phyloP scores from a whole-genome alignment of 2,329 filamentous ascomycete genomes.

The Alternaria consortialis region DNA sequence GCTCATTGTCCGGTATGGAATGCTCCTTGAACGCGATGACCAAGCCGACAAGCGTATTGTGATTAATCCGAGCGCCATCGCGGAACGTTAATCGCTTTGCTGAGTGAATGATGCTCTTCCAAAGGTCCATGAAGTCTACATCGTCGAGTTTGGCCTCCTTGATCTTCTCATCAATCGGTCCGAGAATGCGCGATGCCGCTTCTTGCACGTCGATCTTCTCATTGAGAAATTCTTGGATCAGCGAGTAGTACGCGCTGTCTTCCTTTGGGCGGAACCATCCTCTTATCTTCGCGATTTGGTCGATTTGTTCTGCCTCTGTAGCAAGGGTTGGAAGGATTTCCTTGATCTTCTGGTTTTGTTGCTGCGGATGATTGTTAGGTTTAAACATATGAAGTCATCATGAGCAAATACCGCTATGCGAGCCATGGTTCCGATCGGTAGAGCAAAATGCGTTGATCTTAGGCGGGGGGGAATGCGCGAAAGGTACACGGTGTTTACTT shows the following conservation, averaged over 20 bases:
- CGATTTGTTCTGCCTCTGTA: slow-evolving; percentile 34
- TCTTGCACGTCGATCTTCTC: slow-evolving; percentile 25
- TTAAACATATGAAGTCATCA: background rate
- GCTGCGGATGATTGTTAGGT: slow-evolving; percentile 15
- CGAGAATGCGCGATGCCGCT: slow-evolving; percentile 27
- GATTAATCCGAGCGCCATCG: slow-evolving; percentile 8
- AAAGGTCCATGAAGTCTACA: slow-evolving; percentile 36
- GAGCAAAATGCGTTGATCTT: background rate
- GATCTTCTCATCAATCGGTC: slow-evolving; percentile 40
- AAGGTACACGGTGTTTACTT: slow-evolving; percentile 5
- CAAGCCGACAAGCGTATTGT: slow-evolving; percentile 32
- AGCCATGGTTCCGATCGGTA: slow-evolving; percentile 14
- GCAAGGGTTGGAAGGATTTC: slow-evolving; percentile 27
- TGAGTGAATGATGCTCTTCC: slow-evolving; percentile 45
- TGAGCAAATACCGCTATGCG: slow-evolving; percentile 16
- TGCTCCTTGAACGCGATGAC: slow-evolving; percentile 38
- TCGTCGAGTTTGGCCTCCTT: slow-evolving; percentile 25
- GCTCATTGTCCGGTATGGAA: slow-evolving; percentile 26
- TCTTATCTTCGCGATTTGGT: slow-evolving; percentile 41
- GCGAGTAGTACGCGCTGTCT: slow-evolving; percentile 31
- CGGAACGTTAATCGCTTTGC: slow-evolving; percentile 35
- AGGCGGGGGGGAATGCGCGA: background rate
- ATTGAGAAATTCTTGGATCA: slow-evolving; percentile 36
- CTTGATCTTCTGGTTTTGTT: slow-evolving; percentile 31
- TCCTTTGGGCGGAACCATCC: slow-evolving; percentile 42